Evolutionary conservation across 2,329 filamentous ascomycete genomes (phyloP), one percentile per base, ranked within the genome.

Genomic region (Hirsutella rhossiliensis): DNA sequence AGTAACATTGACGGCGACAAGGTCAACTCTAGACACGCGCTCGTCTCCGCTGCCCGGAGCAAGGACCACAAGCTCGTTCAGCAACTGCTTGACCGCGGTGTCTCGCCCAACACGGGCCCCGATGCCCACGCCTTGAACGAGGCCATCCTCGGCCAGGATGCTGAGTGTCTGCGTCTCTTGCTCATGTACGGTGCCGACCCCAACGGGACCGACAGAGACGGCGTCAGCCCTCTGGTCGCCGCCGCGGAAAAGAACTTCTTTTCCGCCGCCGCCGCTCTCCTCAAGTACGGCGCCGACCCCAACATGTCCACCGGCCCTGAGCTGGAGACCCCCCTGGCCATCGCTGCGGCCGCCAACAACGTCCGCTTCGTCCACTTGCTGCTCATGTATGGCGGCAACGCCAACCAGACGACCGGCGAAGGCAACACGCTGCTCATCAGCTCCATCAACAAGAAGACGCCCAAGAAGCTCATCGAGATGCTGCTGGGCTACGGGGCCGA

Each of bases 261-360:
- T 36, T 73, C 75, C 19, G 77, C 71, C 3, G 76, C 78, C 0
- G 72, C 72, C 28, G 62, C 74, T 42, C 68, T 84, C 5, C 67
- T 81, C 50, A 80, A 82, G 60, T 82, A 84, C 48, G 77, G 78
- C 11, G 76, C 75, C 15, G 75, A 76, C 54, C 70, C 71, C 11
- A 78, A 78, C 53, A 62, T 75, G 39, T 59, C 64, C 1, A 63
- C 67, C 2, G 71, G 75, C 0, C 58, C 67, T 0, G 68, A 73
- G 11, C 58, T 66, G 4, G 76, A 81, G 48, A 72, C 74, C 1
- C 72, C 80, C 0, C 62, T 83, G 29, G 65, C 68, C 17, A 51
- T 69, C 41, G 68, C 78, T 15, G 64, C 71, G 39, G 55, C 65
- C 2, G 68, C 71, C 40, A 71, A 73, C 53, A 75, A 75, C 51